Base-by-base conservation (phyloP, 2,329 filamentous ascomycete genomes). In the Trichoderma harzianum region DNA sequence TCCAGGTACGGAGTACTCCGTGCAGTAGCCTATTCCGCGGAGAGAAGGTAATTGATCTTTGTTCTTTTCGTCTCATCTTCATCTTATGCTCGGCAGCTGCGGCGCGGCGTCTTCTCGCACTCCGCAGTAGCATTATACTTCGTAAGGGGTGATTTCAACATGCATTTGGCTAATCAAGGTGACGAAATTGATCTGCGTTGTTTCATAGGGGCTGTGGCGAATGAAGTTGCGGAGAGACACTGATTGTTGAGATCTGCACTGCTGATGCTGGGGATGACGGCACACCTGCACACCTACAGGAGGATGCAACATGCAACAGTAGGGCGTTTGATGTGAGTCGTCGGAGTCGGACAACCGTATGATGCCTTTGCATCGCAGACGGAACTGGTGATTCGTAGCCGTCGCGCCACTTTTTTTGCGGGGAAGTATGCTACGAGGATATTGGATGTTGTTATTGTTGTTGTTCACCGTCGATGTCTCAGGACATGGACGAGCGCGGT, bases 391-490 rank as follows among this genome's bases (percentile, higher is more conserved):
- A 51, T 64, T 51, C 62, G 39, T 51, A 32, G 62, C 21, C 28
- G n/a, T 64, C 47, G 62, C 62, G 62, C 62, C 62, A 64, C 62
- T 53, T 51, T 64, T 63, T 51, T 51, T 64, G 62, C 62, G 63
- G 63, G 63, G 63, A 66, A 32, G 63, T 24, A 51, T 32, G 43
- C 30, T 53, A 14, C 47, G 47, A 53, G 47, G 11, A 53, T 53
- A 53, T 53, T 53, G 47, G 47, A 53, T 53, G 47, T 53, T 47
- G 39, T 43, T 43, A n/a, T 43, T 43, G 39, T 43, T 43, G 39
- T 24, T 64, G 14, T 64, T 64, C 62, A 32, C 28, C 43, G 32
- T 21, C 53, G 30, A 34, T 66, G 63, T 66, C 63, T 66, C 30
- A 66, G 63, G n/a, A 24, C 10, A 53, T 7, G 47, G 21, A 53